Conservation (phyloP, 192 early-diverging fungal genomes). For the Backusella sp. region DNA sequence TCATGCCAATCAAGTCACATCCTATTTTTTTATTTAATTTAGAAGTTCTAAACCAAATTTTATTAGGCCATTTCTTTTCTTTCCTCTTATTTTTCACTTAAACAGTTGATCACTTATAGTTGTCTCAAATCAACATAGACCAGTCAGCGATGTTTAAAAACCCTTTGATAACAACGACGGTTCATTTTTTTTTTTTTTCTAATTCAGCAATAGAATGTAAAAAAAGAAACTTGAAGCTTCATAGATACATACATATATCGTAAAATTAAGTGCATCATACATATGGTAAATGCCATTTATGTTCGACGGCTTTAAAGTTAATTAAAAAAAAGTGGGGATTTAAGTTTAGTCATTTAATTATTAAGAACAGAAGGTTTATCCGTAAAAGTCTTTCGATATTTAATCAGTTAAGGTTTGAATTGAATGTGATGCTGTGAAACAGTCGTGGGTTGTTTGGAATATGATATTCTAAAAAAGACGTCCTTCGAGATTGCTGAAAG, state of each 20-base stretch:
- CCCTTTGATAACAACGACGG: too few species aligned
- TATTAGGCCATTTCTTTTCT: neutral
- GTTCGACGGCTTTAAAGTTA: neutral
- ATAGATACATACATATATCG: too few species aligned
- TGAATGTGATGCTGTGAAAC: neutral
- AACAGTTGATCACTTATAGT: neutral
- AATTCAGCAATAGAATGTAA: too few species aligned
- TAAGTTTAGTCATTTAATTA: neutral
- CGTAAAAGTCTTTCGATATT: neutral
- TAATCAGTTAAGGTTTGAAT: neutral
- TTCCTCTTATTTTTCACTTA: neutral
- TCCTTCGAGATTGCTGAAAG: neutral
- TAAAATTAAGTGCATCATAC: neutral
- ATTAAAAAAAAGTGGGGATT: neutral
- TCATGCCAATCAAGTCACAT: neutral
- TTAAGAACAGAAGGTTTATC: neutral
- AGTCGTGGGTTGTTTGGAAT: neutral
- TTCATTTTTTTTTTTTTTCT: too few species aligned
- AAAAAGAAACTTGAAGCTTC: too few species aligned
- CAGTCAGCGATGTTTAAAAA: too few species aligned
- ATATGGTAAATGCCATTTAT: neutral
- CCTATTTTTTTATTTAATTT: neutral
- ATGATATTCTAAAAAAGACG: neutral
- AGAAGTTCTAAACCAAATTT: neutral
- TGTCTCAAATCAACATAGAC: too few species aligned